These are phyloP conservation scores for Diaporthe vexans DNA, from an alignment of 2,329 filamentous ascomycete genomes.

Conservation along the genomic window DNA sequence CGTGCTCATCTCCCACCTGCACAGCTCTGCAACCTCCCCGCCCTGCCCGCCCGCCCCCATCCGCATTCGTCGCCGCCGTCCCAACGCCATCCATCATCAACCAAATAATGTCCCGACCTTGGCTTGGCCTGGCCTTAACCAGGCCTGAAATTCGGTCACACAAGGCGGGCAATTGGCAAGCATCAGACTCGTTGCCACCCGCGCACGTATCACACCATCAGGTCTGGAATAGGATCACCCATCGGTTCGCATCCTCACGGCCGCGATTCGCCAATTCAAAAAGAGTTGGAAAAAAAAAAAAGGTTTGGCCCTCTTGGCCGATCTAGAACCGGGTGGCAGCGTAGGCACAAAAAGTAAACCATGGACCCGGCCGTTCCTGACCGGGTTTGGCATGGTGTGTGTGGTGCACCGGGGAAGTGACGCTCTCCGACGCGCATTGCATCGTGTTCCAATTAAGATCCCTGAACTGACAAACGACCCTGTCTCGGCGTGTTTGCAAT, in stretches of 20 bases:
- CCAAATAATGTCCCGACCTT: background rate
- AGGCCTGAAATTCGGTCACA: background rate
- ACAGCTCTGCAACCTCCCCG: background rate
- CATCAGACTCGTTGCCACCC: conserved; percentile 6
- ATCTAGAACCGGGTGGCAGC: background rate
- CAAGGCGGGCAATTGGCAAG: conserved; percentile 2
- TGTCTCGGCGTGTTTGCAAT: conserved; percentile 39
- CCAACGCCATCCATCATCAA: background rate
- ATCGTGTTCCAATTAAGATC: conserved; percentile 40
- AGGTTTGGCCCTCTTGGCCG: background rate
- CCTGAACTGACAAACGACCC: conserved; percentile 34
- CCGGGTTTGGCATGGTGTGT: conserved; percentile 22
- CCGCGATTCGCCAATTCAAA: conserved; percentile 34
- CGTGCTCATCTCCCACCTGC: background rate
- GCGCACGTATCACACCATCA: background rate
- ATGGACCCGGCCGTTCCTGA: conserved; percentile 16
- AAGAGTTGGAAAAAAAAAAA: background rate
- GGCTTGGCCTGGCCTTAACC: background rate
- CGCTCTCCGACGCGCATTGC: conserved; percentile 34
- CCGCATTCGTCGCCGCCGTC: conserved; percentile 7
- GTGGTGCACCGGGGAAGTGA: conserved; percentile 32
- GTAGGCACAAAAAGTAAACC: conserved; percentile 22
- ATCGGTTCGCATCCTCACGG: conserved; percentile 9
- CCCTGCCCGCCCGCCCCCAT: background rate
- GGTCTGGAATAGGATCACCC: conserved; percentile 3